Conservation (phyloP, 306 rosid genomes). For the Prunus padus region DNA sequence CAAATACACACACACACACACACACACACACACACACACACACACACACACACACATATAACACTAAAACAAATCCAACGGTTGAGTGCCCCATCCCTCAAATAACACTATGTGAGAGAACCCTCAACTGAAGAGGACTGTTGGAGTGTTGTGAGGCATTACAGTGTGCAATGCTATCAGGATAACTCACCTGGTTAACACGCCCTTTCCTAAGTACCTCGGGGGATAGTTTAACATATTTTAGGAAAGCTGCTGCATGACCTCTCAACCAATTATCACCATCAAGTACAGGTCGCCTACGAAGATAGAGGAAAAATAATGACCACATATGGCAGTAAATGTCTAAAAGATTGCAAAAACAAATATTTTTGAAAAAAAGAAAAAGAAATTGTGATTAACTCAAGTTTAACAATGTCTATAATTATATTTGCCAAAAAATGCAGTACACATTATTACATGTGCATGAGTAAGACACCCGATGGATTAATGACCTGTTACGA, state of each 20-base stretch:
- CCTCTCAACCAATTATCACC: conserved; percentile 99
- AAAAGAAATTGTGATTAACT: not conserved
- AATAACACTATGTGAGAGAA: no score
- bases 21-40: no score
- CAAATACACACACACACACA: no score
- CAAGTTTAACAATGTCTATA: not conserved
- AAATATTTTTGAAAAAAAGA: no score
- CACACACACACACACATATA: no score
- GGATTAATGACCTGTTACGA: conserved; percentile 65
- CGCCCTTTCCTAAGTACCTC: conserved; percentile 78
- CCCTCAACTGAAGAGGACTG: no score
- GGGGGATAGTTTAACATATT: conserved; percentile 66
- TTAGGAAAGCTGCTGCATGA: conserved; percentile 89
- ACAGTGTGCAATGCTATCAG: not conserved
- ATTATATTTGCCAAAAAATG: conserved; percentile 8
- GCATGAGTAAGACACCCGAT: conserved; percentile 38
- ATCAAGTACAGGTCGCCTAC: conserved; percentile 68
- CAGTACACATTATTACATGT: conserved; percentile 9
- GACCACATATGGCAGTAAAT: conserved; percentile 13
- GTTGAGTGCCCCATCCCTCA: no score
- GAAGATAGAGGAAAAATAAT: conserved; percentile 24
- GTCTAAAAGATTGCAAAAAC: conserved; percentile 2
- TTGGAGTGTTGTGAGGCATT: not conserved
- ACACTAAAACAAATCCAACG: no score
- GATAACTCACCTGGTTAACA: conserved; percentile 71